These are phyloP conservation scores for Vitis cinerea DNA, from an alignment of 164 flowering plant genomes.

Conservation along the genomic window DNA sequence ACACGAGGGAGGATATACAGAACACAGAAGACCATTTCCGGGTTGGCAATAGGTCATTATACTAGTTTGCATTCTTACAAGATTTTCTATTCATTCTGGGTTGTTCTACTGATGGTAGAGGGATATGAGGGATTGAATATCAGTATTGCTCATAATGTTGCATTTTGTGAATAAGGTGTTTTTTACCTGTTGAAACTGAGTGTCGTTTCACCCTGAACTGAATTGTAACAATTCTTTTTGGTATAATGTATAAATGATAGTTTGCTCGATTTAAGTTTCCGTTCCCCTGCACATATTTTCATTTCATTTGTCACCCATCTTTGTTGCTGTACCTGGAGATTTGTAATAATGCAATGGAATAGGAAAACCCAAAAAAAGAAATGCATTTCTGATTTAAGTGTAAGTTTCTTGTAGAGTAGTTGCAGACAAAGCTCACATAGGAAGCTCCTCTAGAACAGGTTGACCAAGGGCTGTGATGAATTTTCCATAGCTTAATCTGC, in stretches of 20 bases:
- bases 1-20: background rate
- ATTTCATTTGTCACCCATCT: no score
- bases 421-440: no score
- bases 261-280: no score
- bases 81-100: background rate
- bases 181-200: background rate
- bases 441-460: no score
- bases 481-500: no score
- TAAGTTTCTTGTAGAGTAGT: no score
- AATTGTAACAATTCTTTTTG: slow-evolving; percentile 11
- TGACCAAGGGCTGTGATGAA: no score
- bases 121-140: background rate
- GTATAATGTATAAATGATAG: background rate
- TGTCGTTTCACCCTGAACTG: background rate
- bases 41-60: background rate
- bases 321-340: no score
- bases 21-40: background rate
- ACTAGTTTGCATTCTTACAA: background rate
- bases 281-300: no score
- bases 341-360: no score
- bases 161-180: slow-evolving; percentile 9
- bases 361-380: no score
- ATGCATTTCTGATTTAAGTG: no score
- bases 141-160: background rate
- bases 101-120: background rate